Evolutionary conservation across 352 stramenopile genomes (phyloP).

Genomic region (Phytophthora crassamura): DNA sequence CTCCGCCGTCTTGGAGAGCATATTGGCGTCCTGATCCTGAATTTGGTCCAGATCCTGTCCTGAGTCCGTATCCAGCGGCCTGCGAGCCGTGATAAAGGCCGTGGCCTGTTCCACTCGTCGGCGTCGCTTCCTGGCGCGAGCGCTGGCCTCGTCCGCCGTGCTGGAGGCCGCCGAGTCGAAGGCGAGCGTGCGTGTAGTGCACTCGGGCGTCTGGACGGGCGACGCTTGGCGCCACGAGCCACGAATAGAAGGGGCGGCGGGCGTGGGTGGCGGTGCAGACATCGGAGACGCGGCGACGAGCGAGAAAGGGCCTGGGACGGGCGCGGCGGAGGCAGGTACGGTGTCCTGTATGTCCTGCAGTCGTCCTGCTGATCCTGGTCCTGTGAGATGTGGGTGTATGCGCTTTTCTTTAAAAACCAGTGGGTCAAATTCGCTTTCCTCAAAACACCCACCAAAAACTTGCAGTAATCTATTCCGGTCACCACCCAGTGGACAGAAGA

Average conservation of each 20-base stretch:
- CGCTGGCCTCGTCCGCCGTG: conserved; percentile 28
- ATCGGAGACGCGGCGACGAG: conserved; percentile 8
- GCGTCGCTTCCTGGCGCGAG: conserved; percentile 46
- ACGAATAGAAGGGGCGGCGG: conserved; percentile 34
- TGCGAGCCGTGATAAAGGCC: conserved; percentile 42
- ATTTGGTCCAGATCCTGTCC: conserved; percentile 12
- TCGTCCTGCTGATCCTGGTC: too few relatives aligned
- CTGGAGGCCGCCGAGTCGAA: conserved; percentile 49
- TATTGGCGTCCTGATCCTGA: conserved; percentile 8
- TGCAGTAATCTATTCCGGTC: too few relatives aligned
- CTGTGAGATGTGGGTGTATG: too few relatives aligned
- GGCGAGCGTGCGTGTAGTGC: conserved; percentile 48
- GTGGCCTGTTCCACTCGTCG: conserved; percentile 36
- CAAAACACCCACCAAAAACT: too few relatives aligned
- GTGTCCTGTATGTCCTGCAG: too few relatives aligned
- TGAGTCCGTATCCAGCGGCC: conserved; percentile 10
- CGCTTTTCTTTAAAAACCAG: too few relatives aligned
- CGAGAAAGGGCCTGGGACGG: neutral
- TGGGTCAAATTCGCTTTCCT: too few relatives aligned
- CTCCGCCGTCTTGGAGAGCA: conserved; percentile 11
- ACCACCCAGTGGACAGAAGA: too few relatives aligned
- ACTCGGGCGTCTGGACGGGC: conserved; percentile 51
- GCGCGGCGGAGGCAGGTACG: neutral
- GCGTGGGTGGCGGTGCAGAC: conserved; percentile 20
- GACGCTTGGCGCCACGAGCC: conserved; percentile 38